Evolutionary conservation across 441 rosid species (phyloP).

Genomic region (Corymbia citriodora): DNA sequence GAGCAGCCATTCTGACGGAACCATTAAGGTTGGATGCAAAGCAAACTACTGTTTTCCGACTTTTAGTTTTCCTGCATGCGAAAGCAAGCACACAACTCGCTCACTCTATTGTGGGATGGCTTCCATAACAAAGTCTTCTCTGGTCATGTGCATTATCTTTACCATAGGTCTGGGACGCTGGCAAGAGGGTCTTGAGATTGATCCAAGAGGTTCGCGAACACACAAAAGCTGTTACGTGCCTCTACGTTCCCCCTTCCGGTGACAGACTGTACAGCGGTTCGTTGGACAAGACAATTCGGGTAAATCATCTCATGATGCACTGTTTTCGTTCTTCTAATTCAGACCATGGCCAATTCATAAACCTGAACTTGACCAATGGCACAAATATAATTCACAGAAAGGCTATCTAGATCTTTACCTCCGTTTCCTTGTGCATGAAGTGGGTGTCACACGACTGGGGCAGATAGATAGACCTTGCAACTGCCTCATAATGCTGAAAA

Average conservation of each 20-base stretch:
- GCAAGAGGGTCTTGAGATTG: slow-evolving; percentile 38
- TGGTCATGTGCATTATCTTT: neutral
- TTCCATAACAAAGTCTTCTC: neutral
- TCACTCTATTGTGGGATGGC: neutral
- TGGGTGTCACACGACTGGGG: neutral
- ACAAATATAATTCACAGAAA: neutral
- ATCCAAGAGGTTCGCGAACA: slow-evolving; percentile 55
- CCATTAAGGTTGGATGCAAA: slow-evolving; percentile 46
- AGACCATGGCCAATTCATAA: neutral
- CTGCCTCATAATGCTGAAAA: neutral
- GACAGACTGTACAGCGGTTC: slow-evolving; percentile 63
- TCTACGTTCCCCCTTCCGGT: slow-evolving; percentile 36
- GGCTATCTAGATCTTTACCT: neutral
- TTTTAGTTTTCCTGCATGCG: neutral
- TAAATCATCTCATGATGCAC: slow-evolving; percentile 12
- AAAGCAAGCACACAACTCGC: neutral
- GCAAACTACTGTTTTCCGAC: neutral
- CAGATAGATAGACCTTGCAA: neutral
- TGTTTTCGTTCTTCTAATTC: neutral
- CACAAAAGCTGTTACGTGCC: slow-evolving; percentile 53
- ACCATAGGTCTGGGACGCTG: slow-evolving; percentile 47
- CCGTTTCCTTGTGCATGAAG: neutral
- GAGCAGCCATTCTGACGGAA: slow-evolving; percentile 70
- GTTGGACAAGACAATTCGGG: slow-evolving; percentile 61
- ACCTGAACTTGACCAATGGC: neutral